Evolutionary conservation across 2,329 filamentous ascomycete species (phyloP).

Genomic region (Fusarium sp.): DNA sequence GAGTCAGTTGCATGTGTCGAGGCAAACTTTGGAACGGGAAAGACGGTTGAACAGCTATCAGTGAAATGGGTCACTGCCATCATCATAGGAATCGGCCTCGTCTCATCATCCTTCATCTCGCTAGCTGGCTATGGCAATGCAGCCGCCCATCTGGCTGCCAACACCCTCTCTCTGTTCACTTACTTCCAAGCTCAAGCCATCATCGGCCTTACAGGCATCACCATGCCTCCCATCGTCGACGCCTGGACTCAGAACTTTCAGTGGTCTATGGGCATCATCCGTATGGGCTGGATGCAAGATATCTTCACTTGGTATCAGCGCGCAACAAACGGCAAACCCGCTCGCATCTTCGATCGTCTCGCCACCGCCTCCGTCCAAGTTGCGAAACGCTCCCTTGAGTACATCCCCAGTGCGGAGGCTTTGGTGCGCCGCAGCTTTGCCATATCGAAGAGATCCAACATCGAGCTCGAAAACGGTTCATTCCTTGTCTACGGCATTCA

Average conservation of each 20-base stretch:
- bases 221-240: constrained; percentile 86
- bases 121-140: constrained; percentile 93
- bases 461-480: constrained; percentile 66
- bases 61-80: constrained; percentile 92
- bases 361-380: constrained; percentile 84
- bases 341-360: constrained; percentile 81
- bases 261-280: constrained; percentile 97
- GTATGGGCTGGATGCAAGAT: constrained; percentile 83
- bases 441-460: constrained; percentile 68
- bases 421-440: constrained; percentile 67
- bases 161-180: constrained; percentile 89
- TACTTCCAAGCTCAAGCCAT: constrained; percentile 97
- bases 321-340: constrained; percentile 87
- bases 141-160: constrained; percentile 92
- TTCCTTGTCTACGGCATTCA: constrained; percentile 84
- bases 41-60: constrained; percentile 88
- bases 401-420: constrained; percentile 55
- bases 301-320: constrained; percentile 97
- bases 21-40: constrained; percentile 87
- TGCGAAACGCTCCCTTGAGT: constrained; percentile 69
- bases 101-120: constrained; percentile 88
- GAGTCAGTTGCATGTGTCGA: constrained; percentile 86
- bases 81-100: constrained; percentile 84
- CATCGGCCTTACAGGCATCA: constrained; percentile 84
- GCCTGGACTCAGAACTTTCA: constrained; percentile 98